A percentile compares a stretch with the other conserved stretches of the same genome.
phyloP scores from a whole-genome alignment of 2,329 filamentous ascomycete genomes.

The Fusarium armeniacum region DNA sequence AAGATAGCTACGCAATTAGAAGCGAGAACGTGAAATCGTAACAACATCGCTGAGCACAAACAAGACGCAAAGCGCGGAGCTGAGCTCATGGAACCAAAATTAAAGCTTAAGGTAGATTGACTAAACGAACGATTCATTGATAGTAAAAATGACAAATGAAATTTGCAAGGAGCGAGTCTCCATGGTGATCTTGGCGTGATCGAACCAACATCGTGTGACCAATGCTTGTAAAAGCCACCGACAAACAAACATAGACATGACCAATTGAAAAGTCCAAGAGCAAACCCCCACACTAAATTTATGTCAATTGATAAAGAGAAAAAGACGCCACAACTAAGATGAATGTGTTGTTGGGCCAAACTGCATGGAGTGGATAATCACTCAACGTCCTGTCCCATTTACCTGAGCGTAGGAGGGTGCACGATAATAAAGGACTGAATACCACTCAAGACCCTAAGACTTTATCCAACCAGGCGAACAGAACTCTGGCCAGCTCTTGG shows the following conservation, averaged over 20 bases:
- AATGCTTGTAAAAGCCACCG: neutral
- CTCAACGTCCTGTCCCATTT: neutral
- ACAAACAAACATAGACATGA: neutral
- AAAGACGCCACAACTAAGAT: no score
- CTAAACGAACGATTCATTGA: no score
- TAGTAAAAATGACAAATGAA: rapidly evolving
- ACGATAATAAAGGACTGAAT: rapidly evolving
- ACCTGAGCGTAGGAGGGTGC: neutral
- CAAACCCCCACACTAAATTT: no score
- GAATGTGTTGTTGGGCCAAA: neutral
- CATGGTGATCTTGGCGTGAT: neutral
- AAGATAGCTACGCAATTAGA: rapidly evolving
- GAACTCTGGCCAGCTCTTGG: slow-evolving; percentile 8
- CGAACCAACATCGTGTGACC: neutral
- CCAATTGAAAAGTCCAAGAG: neutral
- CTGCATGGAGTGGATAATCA: neutral
- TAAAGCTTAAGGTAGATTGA: neutral
- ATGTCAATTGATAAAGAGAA: neutral
- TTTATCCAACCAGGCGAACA: slow-evolving; percentile 31
- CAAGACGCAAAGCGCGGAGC: neutral
- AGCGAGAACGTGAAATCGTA: neutral
- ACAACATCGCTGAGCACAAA: neutral
- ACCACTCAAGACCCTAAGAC: neutral
- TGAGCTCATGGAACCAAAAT: neutral
- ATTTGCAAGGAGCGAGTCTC: neutral